Evolutionary conservation across 1,284 basidiomycete species (phyloP).

Genomic region (Gymnopus androsaceus): DNA sequence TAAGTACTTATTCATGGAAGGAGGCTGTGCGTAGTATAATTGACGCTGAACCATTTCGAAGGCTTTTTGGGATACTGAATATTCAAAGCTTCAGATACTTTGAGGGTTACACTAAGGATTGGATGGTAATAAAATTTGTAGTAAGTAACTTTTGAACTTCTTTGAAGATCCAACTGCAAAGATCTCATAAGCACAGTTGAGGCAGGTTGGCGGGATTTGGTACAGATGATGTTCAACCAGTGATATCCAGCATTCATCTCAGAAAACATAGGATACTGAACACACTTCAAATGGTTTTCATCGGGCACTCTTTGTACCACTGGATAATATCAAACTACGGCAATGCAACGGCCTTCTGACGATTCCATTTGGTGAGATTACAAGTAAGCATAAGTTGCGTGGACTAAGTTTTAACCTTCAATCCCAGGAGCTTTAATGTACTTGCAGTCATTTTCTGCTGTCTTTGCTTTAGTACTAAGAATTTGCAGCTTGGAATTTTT

Average conservation of each 20-base stretch:
- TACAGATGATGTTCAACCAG: not conserved
- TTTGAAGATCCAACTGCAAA: not conserved
- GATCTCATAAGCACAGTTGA: not conserved
- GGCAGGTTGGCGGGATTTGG: not conserved
- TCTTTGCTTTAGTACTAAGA: not conserved
- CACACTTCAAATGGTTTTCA: slow-evolving; percentile 15
- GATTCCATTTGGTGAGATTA: slow-evolving; percentile 8
- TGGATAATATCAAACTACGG: slow-evolving; percentile 16
- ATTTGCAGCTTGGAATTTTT: not conserved
- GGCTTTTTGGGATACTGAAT: slow-evolving; percentile 15
- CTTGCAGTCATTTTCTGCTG: not conserved
- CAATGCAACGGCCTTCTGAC: slow-evolving; percentile 9
- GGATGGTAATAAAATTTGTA: slow-evolving; percentile 11
- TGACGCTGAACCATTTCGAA: not conserved
- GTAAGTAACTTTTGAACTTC: not conserved
- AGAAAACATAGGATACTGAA: slow-evolving; percentile 6
- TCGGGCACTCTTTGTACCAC: slow-evolving; percentile 14
- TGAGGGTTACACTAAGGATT: slow-evolving; percentile 12
- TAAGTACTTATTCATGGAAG: not conserved
- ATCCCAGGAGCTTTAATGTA: slow-evolving; percentile 11
- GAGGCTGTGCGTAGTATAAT: not conserved
- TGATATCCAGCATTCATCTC: not conserved
- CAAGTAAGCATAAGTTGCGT: not conserved
- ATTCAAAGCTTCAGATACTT: slow-evolving; percentile 17
- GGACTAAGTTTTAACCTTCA: not conserved